Conservation (phyloP, 140 eudicot species). For the Stevia rebaudiana region DNA sequence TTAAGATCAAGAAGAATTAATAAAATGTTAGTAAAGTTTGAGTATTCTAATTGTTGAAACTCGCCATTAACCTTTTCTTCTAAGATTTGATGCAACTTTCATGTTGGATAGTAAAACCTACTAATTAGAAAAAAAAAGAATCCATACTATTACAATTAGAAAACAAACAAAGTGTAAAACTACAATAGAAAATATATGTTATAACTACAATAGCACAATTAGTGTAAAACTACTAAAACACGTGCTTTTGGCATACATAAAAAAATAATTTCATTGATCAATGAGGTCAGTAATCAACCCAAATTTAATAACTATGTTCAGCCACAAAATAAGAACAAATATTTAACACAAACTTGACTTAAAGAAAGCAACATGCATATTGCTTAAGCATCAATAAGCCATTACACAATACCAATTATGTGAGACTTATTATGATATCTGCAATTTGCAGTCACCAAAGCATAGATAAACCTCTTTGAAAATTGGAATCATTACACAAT, state of each 20-base stretch:
- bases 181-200: neutral
- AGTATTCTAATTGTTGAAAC: neutral
- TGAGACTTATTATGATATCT: neutral
- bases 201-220: neutral
- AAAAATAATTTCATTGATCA: neutral
- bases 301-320: neutral
- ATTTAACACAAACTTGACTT: neutral
- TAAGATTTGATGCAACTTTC: neutral
- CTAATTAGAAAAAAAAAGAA: neutral
- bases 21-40: neutral
- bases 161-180: neutral
- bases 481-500: neutral
- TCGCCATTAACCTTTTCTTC: conserved; percentile 1
- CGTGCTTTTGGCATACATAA: neutral
- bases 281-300: conserved; percentile 5
- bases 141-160: neutral
- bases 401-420: neutral
- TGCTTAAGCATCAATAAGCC: neutral
- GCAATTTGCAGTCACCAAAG: neutral
- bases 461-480: neutral
- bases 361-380: conserved; percentile 7
- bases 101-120: conserved; percentile 6
- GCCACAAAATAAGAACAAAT: neutral
- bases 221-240: neutral
- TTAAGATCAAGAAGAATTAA: neutral